These are phyloP conservation scores for Mortierella sp. DNA, from an alignment of 371 early-diverging fungal species.

Conservation along the genomic window DNA sequence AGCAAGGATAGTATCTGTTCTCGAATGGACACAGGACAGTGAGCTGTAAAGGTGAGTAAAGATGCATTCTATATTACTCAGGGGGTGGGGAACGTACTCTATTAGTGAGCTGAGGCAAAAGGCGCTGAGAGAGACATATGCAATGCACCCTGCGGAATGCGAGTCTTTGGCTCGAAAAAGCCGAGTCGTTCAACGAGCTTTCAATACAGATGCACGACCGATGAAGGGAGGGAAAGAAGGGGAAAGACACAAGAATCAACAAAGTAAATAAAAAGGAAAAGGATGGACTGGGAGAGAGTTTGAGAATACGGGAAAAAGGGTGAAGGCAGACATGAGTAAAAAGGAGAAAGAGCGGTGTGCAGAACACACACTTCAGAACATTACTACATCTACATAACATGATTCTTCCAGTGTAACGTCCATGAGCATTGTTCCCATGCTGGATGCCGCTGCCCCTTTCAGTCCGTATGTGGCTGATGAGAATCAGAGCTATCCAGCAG, in stretches of 20 bases:
- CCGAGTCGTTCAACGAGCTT: no score
- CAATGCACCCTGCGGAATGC: background rate
- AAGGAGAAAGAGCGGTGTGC: background rate
- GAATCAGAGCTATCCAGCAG: no score
- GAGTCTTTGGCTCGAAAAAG: no score
- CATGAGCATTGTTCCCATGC: no score
- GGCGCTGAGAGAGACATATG: background rate
- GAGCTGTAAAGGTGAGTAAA: no score
- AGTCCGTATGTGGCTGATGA: no score
- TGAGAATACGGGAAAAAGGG: background rate
- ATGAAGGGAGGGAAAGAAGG: no score
- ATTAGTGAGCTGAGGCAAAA: conserved; percentile 1
- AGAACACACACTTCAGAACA: no score
- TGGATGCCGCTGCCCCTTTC: no score
- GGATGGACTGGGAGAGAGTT: background rate
- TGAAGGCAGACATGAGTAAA: background rate
- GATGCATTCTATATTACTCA: conserved; percentile 17
- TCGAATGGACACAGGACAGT: background rate
- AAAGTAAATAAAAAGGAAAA: background rate
- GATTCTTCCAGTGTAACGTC: no score
- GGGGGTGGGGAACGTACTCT: conserved; percentile 7
- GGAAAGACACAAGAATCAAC: background rate
- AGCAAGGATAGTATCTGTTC: background rate
- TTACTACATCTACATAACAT: no score
- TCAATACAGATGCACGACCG: background rate